Percentiles rank a stretch among this genome's conserved stretches.
Conservation (phyloP, 1,139 yeast species). For the Torulaspora pretoriensis region DNA sequence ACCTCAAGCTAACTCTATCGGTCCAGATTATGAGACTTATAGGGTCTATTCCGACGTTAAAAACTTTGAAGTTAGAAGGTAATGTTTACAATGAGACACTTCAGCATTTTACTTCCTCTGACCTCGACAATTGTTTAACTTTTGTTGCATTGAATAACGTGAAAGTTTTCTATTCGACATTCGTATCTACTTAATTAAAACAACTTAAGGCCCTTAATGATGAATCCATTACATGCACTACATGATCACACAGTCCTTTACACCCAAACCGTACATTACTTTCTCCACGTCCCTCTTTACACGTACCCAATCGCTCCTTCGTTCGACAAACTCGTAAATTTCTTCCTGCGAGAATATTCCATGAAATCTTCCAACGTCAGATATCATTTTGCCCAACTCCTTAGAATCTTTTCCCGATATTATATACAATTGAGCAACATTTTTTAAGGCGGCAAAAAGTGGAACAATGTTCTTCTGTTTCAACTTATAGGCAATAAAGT, state of each 20-base stretch:
- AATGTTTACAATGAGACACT: constrained; percentile 30
- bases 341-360: constrained; percentile 93
- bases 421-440: constrained; percentile 76
- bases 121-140: constrained; percentile 29
- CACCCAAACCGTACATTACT: constrained; percentile 88
- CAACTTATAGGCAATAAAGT: constrained; percentile 57
- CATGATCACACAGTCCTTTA: constrained; percentile 51
- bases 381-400: constrained; percentile 76
- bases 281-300: constrained; percentile 81
- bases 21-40: constrained; percentile 30
- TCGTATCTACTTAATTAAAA: constrained; percentile 17
- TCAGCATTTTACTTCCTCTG: constrained; percentile 28
- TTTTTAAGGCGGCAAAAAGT: constrained; percentile 74
- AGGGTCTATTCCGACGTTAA: constrained; percentile 29
- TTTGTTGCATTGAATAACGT: constrained; percentile 29
- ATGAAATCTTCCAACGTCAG: constrained; percentile 80
- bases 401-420: constrained; percentile 72
- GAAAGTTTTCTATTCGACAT: constrained; percentile 34
- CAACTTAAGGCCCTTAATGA: not conserved
- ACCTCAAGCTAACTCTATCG: constrained; percentile 31
- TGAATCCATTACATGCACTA: constrained; percentile 8
- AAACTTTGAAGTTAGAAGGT: constrained; percentile 30
- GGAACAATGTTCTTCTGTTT: constrained; percentile 69
- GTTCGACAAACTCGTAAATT: constrained; percentile 82
- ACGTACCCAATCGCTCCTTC: constrained; percentile 79